Conservation (phyloP, 768 basidiomycete species). For the Collybiopsis confluens region DNA sequence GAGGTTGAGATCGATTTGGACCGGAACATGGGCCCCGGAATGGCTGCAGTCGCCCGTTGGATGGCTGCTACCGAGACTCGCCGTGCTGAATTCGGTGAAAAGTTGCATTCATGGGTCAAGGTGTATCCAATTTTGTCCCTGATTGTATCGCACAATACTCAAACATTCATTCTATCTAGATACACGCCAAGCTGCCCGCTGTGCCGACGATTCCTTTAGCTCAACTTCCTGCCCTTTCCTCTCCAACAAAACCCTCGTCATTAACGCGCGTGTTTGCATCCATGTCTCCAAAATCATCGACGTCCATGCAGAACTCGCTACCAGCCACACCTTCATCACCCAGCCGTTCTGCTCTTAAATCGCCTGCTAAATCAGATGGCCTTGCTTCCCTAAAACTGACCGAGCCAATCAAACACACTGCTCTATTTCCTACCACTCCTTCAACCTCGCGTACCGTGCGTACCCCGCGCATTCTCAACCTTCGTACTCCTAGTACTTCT, state of each 20-base stretch:
- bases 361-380: constrained; percentile 37
- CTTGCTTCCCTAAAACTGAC: constrained; percentile 40
- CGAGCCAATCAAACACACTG: constrained; percentile 39
- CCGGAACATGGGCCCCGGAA: constrained; percentile 75
- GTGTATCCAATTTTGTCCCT: constrained; percentile 28
- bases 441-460: constrained; percentile 40
- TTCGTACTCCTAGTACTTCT: constrained; percentile 42
- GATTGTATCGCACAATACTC: not conserved
- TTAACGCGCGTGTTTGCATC: constrained; percentile 71
- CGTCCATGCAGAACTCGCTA: constrained; percentile 36
- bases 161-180: constrained; percentile 42
- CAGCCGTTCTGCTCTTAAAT: constrained; percentile 30
- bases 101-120: constrained; percentile 62
- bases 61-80: constrained; percentile 65
- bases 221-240: constrained; percentile 57
- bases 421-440: constrained; percentile 64
- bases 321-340: constrained; percentile 38
- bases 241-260: constrained; percentile 53
- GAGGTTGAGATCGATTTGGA: constrained; percentile 85
- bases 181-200: constrained; percentile 38
- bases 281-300: constrained; percentile 61
- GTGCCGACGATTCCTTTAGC: constrained; percentile 62
- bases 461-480: constrained; percentile 37
- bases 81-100: constrained; percentile 50
- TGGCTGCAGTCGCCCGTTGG: constrained; percentile 88